These are phyloP conservation scores for Cyclocybe cylindracea DNA, from an alignment of 768 basidiomycete species.

Conservation along the genomic window DNA sequence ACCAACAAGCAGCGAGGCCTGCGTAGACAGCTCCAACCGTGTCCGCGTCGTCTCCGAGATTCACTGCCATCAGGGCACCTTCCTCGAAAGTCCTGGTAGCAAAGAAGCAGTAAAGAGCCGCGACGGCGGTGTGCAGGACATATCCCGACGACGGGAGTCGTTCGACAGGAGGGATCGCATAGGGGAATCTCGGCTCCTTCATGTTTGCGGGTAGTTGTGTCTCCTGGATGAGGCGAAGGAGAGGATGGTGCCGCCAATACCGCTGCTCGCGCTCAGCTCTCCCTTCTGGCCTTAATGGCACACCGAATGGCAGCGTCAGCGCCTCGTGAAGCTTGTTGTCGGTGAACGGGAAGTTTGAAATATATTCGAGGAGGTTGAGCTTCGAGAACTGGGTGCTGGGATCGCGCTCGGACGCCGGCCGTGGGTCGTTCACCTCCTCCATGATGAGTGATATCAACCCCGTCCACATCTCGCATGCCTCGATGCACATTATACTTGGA, in stretches of 20 bases:
- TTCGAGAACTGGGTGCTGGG: constrained; percentile 31
- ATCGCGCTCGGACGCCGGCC: not conserved
- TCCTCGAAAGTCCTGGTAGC: constrained; percentile 43
- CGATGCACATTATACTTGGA: constrained; percentile 39
- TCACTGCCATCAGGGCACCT: constrained; percentile 45
- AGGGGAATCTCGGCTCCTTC: constrained; percentile 17
- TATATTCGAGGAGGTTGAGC: constrained; percentile 36
- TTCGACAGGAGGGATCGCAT: constrained; percentile 28
- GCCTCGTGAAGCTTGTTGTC: constrained; percentile 29
- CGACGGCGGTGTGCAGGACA: constrained; percentile 39
- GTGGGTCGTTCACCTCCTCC: constrained; percentile 20
- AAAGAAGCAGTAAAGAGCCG: constrained; percentile 48
- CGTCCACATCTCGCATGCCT: constrained; percentile 44
- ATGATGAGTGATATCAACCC: constrained; percentile 34
- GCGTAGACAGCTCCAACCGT: constrained; percentile 47
- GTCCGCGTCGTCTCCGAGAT: constrained; percentile 46
- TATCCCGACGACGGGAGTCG: constrained; percentile 40
- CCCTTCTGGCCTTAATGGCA: constrained; percentile 15
- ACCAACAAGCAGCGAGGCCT: constrained; percentile 47
- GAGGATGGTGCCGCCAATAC: constrained; percentile 36
- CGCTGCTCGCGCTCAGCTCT: constrained; percentile 29
- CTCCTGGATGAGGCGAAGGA: constrained; percentile 34
- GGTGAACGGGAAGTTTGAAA: constrained; percentile 38
- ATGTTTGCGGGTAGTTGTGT: constrained; percentile 18
- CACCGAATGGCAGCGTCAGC: constrained; percentile 29